phyloP scores from a whole-genome alignment of 805 yeast species.

The Komagataella ulmi region DNA sequence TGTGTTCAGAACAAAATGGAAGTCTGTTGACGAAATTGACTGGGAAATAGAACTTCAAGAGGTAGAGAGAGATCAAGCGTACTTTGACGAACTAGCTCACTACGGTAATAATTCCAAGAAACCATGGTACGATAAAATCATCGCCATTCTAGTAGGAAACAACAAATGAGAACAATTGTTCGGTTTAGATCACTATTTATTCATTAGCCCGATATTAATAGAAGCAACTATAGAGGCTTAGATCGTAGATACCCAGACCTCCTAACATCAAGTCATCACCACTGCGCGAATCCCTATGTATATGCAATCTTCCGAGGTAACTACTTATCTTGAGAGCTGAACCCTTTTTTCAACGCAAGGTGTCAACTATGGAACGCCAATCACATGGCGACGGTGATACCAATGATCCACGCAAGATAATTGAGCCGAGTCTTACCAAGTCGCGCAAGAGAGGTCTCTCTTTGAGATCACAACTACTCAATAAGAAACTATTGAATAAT shows the following conservation, averaged over 20 bases:
- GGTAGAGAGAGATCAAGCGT: conserved; percentile 21
- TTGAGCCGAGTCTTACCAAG: conserved; percentile 12
- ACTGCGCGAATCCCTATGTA: neutral
- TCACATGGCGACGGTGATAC: neutral
- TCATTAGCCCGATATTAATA: neutral
- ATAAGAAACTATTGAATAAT: conserved; percentile 20
- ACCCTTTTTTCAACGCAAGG: neutral
- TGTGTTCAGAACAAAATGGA: conserved; percentile 31
- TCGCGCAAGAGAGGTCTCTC: conserved; percentile 53
- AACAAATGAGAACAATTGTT: neutral
- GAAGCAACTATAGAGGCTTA: neutral
- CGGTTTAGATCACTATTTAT: neutral
- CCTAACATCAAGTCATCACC: neutral
- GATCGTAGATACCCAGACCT: neutral
- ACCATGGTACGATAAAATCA: neutral
- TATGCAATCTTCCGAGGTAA: neutral
- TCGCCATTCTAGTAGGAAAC: neutral
- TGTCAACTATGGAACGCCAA: neutral
- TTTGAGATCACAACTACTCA: conserved; percentile 51
- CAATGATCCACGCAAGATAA: neutral
- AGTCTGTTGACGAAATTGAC: conserved; percentile 35
- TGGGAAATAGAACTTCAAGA: conserved; percentile 39
- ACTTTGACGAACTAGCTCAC: neutral
- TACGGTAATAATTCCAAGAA: neutral
- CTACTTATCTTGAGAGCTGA: neutral